Base-by-base conservation (phyloP, 2,329 filamentous ascomycete species). In the Fonsecaea pedrosoi region DNA sequence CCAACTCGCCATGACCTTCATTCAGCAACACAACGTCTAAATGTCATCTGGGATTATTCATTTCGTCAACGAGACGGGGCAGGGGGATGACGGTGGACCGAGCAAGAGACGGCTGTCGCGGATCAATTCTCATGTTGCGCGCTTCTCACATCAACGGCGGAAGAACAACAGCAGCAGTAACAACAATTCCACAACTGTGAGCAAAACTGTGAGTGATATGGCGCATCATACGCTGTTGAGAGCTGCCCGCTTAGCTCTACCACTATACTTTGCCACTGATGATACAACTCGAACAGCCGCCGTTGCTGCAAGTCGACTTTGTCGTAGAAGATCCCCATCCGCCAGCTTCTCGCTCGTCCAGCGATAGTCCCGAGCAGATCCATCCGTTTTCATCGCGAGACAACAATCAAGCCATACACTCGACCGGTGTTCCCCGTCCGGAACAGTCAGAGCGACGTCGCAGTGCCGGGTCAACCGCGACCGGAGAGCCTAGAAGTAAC, bases 51-150 rank as follows among this genome's bases (percentile, higher is more conserved):
- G 59, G 32, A 45, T 56, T n/a, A 62, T 62, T 21, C 53, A 62
- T 40, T 62, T 62, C 40, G 60, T 62, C 35, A 56, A 48, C 8
- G 60, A 62, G 60, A 62, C 60, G 37, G 60, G 60, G 21, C 53
- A 56, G 54, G 50, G 53, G n/a, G 35, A 62, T 4, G 48, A 45
- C 25, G 59, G 59, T 1, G 37, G 42, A 12, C 60, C 60, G 37
- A 50, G 53, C 35, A 62, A 56, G 54, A 55, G 42, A 53, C 42
- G 60, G 38, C n/a, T 62, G 38, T 62, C 60, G 10, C 54, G 53
- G 25, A 62, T 62, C 48, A 62, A 62, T 15, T 32, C 60, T 32
- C 60, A 62, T 18, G 60, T 62, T 6, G 60, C 60, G 35, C 60
- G 60, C 25, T 62, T 62, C 18, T 62, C 60, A 3, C 60, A 62